Evolutionary conservation across 202 grass and related monocot species (phyloP).

Genomic region (Zoysia matrella): DNA sequence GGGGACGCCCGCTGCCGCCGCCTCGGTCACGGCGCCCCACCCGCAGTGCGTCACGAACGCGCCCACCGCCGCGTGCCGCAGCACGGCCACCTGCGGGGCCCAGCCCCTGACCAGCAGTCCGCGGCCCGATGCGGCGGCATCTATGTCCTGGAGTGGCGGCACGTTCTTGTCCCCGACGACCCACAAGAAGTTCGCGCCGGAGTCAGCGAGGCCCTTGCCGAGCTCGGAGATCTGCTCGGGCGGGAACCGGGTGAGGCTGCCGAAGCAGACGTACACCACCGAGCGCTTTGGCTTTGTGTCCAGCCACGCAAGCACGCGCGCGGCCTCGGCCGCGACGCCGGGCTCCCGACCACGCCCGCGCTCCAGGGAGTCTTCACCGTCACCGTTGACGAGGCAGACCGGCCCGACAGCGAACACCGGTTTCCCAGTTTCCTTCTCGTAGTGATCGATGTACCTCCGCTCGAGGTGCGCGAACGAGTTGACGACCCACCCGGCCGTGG

Average conservation of each 20-base stretch:
- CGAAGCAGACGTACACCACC: conserved; percentile 74
- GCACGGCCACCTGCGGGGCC: conserved; percentile 74
- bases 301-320: conserved; percentile 55
- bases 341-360: conserved; percentile 42
- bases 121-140: background rate
- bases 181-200: conserved; percentile 67
- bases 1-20: conserved; percentile 47
- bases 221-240: conserved; percentile 60
- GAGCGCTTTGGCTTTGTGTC: conserved; percentile 55
- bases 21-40: conserved; percentile 67
- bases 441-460: conserved; percentile 53
- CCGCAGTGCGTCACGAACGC: conserved; percentile 73
- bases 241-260: conserved; percentile 55
- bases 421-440: conserved; percentile 54
- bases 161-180: conserved; percentile 38
- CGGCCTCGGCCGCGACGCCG: conserved; percentile 10
- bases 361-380: conserved; percentile 43
- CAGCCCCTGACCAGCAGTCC: conserved; percentile 57
- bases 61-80: conserved; percentile 58
- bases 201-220: conserved; percentile 50
- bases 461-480: conserved; percentile 74
- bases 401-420: conserved; percentile 61
- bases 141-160: conserved; percentile 24
- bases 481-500: conserved; percentile 65
- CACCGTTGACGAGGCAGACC: conserved; percentile 54